Base-by-base conservation (phyloP, 306 rosid genomes). In the Calophaca sinica region DNA sequence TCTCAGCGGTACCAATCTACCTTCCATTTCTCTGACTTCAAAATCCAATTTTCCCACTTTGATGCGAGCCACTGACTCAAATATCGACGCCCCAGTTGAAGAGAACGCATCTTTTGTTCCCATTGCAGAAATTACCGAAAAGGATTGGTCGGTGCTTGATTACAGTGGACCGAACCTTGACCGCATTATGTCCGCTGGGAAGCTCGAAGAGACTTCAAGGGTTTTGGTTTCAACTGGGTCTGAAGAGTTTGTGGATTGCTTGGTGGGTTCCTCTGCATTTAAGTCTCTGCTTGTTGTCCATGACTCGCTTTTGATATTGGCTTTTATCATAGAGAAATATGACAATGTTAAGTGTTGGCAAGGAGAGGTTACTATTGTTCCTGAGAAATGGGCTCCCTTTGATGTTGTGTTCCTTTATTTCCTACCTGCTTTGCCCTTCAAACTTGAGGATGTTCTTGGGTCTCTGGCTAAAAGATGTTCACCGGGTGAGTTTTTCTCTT, bases 261-360 rank as follows among this genome's bases (percentile, higher is more conserved):
- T 94, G 84, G 83, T 86, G 51, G 88, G 70, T 50, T 80, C 74
- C 11, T 70, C 86, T 20, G 80, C 82, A 6, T 83, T 83, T 49
- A 72, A 62, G 31, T 79, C 83, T 58, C 64, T 94, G 74, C 76
- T 88, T 31, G 75, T 94, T 74, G 81, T 87, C 8, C 98, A 91
- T 78, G 94, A 91, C 75, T 91, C 99, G 9, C 91, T 92, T 53
- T 68, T 90, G 42, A 79, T 79, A 28, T 75, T 94, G 72, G 96
- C 91, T 41, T 82, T 87, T 58, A 64, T 92, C 5, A 85, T 90
- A 65, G 97, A 90, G 84, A 90, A 85, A 70, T 78, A 90, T 74
- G 96, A 94, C 82, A 86, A 54, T 76, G 89, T 94, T 15, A 92
- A 84, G 77, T 94, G 96, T 69, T 94, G 96, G 99, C 97, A 94